Evolutionary conservation across 163 green algal genomes (phyloP), one percentile per base, ranked within the genome.

Genomic region (Coccomyxa subellipsoidea): DNA sequence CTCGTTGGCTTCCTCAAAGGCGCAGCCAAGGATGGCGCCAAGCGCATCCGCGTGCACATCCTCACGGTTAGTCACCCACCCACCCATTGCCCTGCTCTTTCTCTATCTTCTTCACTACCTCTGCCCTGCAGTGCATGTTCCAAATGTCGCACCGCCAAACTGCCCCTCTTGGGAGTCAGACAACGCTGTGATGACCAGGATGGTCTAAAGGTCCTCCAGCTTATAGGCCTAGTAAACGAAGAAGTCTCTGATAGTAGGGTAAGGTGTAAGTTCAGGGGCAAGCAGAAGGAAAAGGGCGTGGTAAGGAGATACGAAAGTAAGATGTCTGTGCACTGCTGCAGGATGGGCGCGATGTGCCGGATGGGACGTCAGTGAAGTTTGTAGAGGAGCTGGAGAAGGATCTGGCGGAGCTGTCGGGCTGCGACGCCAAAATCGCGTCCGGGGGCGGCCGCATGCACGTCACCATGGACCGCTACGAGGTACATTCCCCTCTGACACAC

Each of bases 401-500:
- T 40, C 86, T 98, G 27, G 84, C 89, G 77, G 80, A 70, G 70
- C n/a, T 78, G 83, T 29, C 23, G 37, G 94, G 94, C 78, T 90
- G 82, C 21, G 96, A 99, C 82, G 93, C 90, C 12, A 89, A 91
- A 59, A 97, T 98, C 80, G 96, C 96, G 0, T 97, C 92, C 7
- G 95, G 95, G 32, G 95, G 95, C 47, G 95, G 95, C 9, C 91
- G 95, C 87, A 98, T 98, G 95, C 39, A 88, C 53, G 92, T 98
- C 54, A 98, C 94, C 71, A 98, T 98, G 95, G 95, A 98, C 79
- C 90, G 94, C 38, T 97, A 97, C 77, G 94, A 97, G 91, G 93
- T 95, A 32, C 66, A 32, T 75, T 35, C 27, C 66, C 15, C 23
- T 32, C 66, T 75, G 66, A 15, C 12, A n/a, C n/a, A n/a, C n/a